These are phyloP conservation scores for Stachybotrys elegans DNA, from an alignment of 2,329 filamentous ascomycete species.

Conservation along the genomic window DNA sequence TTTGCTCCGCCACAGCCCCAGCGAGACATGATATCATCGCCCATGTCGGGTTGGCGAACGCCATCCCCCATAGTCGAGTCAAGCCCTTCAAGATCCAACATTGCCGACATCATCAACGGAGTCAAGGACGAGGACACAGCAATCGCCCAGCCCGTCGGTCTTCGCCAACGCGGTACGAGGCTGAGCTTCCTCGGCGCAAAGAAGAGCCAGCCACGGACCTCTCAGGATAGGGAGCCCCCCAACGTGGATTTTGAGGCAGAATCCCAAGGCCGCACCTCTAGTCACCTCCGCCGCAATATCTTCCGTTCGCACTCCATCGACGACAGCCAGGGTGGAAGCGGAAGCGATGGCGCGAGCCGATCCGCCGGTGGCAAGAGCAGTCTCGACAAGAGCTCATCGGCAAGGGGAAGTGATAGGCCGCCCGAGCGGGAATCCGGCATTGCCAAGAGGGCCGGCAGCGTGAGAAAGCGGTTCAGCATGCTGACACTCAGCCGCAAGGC, in stretches of 20 bases:
- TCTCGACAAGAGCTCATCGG: slow-evolving; percentile 18
- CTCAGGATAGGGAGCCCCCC: slow-evolving; percentile 20
- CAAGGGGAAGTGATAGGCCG: slow-evolving; percentile 15
- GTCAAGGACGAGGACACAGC: slow-evolving; percentile 43
- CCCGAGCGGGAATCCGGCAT: slow-evolving; percentile 24
- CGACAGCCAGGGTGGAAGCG: slow-evolving; percentile 15
- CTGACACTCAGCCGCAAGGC: slow-evolving; percentile 69
- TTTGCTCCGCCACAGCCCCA: slow-evolving; percentile 48
- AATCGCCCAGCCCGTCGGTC: slow-evolving; percentile 43
- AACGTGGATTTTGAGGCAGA: slow-evolving; percentile 25
- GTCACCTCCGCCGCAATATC: slow-evolving; percentile 34
- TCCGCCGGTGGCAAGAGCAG: slow-evolving; percentile 21
- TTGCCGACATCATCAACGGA: slow-evolving; percentile 28
- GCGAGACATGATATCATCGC: slow-evolving; percentile 34
- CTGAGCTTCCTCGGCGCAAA: slow-evolving; percentile 54
- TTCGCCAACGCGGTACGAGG: slow-evolving; percentile 47
- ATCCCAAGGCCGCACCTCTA: slow-evolving; percentile 21
- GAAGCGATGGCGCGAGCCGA: slow-evolving; percentile 13
- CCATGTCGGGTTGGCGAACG: slow-evolving; percentile 42
- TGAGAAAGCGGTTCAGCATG: slow-evolving; percentile 75
- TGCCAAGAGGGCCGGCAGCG: slow-evolving; percentile 49
- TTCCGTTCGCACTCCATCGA: slow-evolving; percentile 35
- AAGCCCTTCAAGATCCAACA: slow-evolving; percentile 24
- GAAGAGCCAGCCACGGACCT: slow-evolving; percentile 35
- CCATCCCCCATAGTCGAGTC: slow-evolving; percentile 40